phyloP scores from a whole-genome alignment of 2,329 filamentous ascomycete species.

The Chrysoporthe puriensis region DNA sequence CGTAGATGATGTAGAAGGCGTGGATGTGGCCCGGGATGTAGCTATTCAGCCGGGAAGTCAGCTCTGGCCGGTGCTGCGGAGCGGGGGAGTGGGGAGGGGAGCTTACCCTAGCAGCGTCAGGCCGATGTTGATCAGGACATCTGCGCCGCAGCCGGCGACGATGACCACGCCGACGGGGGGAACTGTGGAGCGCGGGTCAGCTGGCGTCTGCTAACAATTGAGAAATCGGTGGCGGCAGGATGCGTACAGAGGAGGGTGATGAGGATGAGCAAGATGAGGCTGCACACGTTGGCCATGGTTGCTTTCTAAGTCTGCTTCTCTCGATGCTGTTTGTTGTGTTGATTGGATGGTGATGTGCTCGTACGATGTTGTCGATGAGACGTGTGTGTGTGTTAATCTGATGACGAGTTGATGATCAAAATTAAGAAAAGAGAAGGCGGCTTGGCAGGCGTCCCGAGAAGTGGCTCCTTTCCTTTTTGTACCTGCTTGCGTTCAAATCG shows the following conservation, averaged over 20 bases:
- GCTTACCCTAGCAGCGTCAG: slow-evolving; percentile 66
- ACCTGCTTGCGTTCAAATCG: not conserved
- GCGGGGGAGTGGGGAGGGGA: not conserved
- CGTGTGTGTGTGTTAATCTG: not conserved
- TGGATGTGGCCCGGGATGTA: slow-evolving; percentile 79
- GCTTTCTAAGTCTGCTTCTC: not conserved
- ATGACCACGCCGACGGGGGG: slow-evolving; percentile 67
- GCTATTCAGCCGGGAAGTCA: slow-evolving; percentile 39
- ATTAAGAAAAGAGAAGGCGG: not conserved
- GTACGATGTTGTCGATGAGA: not conserved
- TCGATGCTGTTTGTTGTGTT: not conserved
- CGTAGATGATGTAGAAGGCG: slow-evolving; percentile 80
- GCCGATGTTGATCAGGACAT: slow-evolving; percentile 69
- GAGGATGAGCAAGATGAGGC: slow-evolving; percentile 24
- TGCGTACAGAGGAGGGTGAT: slow-evolving; percentile 26
- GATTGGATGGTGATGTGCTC: not conserved
- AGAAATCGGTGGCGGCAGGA: not conserved
- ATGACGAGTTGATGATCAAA: not conserved
- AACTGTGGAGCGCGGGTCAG: slow-evolving; percentile 46
- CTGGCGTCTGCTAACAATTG: slow-evolving; percentile 3
- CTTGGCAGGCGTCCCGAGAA: not conserved
- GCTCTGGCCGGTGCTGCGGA: not conserved
- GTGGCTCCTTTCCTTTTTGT: not conserved
- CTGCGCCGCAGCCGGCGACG: slow-evolving; percentile 67
- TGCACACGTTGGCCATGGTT: slow-evolving; percentile 25